phyloP scores from a whole-genome alignment of 139 green algal genomes.

The Coelastrella sp. region DNA sequence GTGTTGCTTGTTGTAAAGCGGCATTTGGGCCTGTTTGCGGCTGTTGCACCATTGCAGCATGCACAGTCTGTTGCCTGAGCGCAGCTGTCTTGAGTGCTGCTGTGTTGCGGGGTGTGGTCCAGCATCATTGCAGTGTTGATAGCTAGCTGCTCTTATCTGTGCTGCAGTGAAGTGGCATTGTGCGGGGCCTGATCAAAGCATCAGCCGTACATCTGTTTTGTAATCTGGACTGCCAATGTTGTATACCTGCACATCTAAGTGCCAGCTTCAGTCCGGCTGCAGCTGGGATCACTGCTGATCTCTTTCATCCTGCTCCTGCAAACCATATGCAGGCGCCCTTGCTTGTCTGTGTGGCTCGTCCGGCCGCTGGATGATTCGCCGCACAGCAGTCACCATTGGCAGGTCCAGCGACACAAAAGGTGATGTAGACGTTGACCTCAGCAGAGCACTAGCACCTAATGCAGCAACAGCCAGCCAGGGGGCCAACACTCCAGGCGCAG shows the following conservation, averaged over 20 bases:
- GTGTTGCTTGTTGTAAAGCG: background rate
- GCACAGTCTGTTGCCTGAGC: background rate
- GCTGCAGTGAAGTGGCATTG: no score
- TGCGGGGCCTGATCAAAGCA: no score
- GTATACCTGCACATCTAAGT: background rate
- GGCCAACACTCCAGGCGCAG: background rate
- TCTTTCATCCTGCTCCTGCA: background rate
- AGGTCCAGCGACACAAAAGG: slow-evolving; percentile 47
- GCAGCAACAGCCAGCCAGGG: background rate
- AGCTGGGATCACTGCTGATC: background rate
- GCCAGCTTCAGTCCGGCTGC: background rate
- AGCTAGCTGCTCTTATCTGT: no score
- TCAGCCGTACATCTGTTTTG: no score
- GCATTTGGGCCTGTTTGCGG: background rate
- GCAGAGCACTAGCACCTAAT: background rate
- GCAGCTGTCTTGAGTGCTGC: background rate
- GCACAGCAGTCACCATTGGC: slow-evolving; percentile 56
- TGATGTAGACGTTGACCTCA: slow-evolving; percentile 70
- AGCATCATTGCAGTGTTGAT: background rate
- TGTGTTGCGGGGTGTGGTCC: background rate
- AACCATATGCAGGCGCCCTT: slow-evolving; percentile 46
- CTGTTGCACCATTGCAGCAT: background rate
- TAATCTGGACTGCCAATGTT: no score
- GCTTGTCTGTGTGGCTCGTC: slow-evolving; percentile 53
- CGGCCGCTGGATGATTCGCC: slow-evolving; percentile 56